Evolutionary conservation across 2,329 filamentous ascomycete species (phyloP).

Genomic region (Epichloe festucae): DNA sequence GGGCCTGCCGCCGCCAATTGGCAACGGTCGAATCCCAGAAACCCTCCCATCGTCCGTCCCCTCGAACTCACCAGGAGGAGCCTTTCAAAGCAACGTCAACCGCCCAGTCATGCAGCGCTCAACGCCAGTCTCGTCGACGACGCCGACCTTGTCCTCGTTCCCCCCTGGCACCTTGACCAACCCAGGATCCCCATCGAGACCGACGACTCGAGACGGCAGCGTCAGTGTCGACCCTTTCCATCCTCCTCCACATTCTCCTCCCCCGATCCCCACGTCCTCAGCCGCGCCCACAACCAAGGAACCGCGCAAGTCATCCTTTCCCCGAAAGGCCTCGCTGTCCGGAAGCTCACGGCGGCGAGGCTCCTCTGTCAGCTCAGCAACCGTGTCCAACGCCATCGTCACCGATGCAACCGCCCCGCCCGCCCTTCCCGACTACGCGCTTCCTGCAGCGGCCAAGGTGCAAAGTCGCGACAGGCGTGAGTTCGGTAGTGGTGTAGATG

Average conservation of each 20-base stretch:
- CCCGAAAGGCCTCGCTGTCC: slow-evolving; percentile 40
- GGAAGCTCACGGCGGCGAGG: slow-evolving; percentile 30
- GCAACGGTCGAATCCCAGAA: too few species aligned
- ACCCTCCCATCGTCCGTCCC: too few species aligned
- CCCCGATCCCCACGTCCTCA: slow-evolving; percentile 9
- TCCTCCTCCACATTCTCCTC: slow-evolving; percentile 3
- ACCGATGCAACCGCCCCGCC: slow-evolving; percentile 36
- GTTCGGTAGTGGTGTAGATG: slow-evolving; percentile 1
- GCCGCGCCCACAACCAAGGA: slow-evolving; percentile 21
- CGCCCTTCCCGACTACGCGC: slow-evolving; percentile 40
- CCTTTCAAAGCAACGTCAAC: background rate
- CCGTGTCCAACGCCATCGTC: slow-evolving; percentile 25
- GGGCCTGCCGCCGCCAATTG: too few species aligned
- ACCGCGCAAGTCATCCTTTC: slow-evolving; percentile 36
- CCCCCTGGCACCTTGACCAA: slow-evolving; percentile 19
- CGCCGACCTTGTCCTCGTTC: slow-evolving; percentile 24
- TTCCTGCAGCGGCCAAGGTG: slow-evolving; percentile 35
- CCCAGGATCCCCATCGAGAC: slow-evolving; percentile 16
- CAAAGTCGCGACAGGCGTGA: slow-evolving; percentile 13
- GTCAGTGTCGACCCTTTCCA: slow-evolving; percentile 10
- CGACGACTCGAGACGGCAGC: slow-evolving; percentile 23
- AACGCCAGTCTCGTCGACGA: slow-evolving; percentile 10
- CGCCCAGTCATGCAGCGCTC: slow-evolving; percentile 4
- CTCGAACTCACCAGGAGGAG: too few species aligned
- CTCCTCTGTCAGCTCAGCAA: slow-evolving; percentile 20